Evolutionary conservation across 371 early-diverging fungal genomes (phyloP).

Genomic region (Mortierella sp.): DNA sequence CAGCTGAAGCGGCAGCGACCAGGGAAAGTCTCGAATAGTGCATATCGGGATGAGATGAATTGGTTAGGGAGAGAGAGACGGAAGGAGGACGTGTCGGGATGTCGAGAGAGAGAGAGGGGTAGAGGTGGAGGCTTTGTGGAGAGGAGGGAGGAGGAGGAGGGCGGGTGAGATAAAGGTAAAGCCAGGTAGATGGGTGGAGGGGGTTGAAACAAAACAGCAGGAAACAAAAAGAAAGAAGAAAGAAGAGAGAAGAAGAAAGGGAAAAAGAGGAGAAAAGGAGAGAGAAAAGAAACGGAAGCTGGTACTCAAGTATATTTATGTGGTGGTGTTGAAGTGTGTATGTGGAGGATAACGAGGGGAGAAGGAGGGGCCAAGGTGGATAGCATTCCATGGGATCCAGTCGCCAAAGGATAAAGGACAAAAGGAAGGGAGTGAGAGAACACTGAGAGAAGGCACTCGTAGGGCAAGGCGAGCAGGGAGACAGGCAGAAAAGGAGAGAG

Average conservation of each 20-base stretch:
- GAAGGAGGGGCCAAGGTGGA: not conserved
- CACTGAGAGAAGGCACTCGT: not conserved
- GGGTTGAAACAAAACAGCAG: not conserved
- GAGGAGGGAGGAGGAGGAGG: not conserved
- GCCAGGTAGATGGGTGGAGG: not conserved
- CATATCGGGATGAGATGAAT: constrained; percentile 5
- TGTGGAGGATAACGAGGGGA: not conserved
- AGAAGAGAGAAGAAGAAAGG: not conserved
- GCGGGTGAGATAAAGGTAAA: not conserved
- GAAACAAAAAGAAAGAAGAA: not conserved
- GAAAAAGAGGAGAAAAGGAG: constrained; percentile 5
- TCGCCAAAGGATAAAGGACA: not conserved
- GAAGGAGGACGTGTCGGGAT: not conserved
- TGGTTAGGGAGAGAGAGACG: not conserved
- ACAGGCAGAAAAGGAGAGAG: not conserved
- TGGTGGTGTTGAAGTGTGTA: not conserved
- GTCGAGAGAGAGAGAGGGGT: not conserved
- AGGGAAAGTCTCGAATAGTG: constrained; percentile 19
- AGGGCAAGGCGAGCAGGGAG: no score
- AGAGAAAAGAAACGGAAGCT: not conserved
- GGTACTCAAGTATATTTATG: constrained; percentile 14
- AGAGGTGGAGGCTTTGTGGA: not conserved
- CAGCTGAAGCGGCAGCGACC: constrained; percentile 15
- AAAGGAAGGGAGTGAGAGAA: not conserved
- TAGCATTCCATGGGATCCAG: not conserved